These are phyloP conservation scores for Dichomitus squalens DNA, from an alignment of 1,284 basidiomycete genomes.

Conservation along the genomic window DNA sequence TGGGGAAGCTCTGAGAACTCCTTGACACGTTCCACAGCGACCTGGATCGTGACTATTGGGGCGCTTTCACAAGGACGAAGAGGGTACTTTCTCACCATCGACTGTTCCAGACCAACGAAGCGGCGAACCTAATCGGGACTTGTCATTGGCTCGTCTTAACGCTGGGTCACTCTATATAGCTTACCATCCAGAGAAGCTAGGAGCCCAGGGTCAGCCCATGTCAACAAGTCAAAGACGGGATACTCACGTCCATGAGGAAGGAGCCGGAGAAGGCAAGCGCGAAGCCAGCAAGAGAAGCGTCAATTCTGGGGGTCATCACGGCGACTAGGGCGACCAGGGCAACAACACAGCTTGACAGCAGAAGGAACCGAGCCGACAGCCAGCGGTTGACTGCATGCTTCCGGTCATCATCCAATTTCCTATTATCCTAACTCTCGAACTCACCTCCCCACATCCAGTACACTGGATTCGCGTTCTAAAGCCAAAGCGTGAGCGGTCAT, in stretches of 20 bases:
- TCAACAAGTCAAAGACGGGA: constrained; percentile 2
- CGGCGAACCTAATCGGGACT: constrained; percentile 48
- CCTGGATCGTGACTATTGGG: constrained; percentile 41
- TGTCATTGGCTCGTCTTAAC: constrained; percentile 5
- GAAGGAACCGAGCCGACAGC: constrained; percentile 82
- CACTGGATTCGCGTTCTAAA: constrained; percentile 74
- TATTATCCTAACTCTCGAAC: constrained; percentile 23
- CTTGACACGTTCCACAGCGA: constrained; percentile 90
- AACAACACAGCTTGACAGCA: constrained; percentile 74
- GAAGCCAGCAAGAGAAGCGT: constrained; percentile 83
- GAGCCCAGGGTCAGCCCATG: constrained; percentile 31
- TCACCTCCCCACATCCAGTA: constrained; percentile 88
- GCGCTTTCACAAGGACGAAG: constrained; percentile 4
- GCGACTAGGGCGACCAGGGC: constrained; percentile 73
- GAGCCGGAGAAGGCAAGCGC: constrained; percentile 82
- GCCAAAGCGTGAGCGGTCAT: constrained; percentile 10
- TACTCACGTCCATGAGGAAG: constrained; percentile 71
- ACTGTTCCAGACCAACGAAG: constrained; percentile 87
- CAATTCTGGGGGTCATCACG: constrained; percentile 70
- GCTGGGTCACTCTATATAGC: constrained; percentile 7
- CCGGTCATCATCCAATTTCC: constrained; percentile 13
- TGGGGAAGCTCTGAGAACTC: constrained; percentile 83
- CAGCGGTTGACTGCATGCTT: constrained; percentile 69
- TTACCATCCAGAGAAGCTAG: constrained; percentile 53
- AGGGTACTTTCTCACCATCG: constrained; percentile 64